phyloP scores from a whole-genome alignment of 2,329 filamentous ascomycete species.

The Cytospora schulzeri region DNA sequence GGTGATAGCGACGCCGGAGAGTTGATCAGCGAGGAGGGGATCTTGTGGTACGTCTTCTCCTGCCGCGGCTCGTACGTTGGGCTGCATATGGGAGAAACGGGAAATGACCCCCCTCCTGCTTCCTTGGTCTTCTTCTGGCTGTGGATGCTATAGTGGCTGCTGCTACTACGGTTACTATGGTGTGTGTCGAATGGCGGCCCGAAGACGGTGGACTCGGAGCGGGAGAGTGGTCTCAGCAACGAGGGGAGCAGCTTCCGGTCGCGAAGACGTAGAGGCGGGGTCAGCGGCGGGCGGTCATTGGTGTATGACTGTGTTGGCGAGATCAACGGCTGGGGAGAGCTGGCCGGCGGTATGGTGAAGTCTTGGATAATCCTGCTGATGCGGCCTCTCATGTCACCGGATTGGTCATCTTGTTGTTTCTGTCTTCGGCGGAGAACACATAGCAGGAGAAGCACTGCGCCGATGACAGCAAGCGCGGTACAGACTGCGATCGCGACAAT shows the following conservation, averaged over 20 bases:
- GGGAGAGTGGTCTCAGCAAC: slow-evolving; percentile 32
- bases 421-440: slow-evolving; percentile 42
- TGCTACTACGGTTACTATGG: slow-evolving; percentile 23
- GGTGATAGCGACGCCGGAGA: slow-evolving; percentile 9
- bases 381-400: slow-evolving; percentile 25
- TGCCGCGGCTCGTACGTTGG: slow-evolving; percentile 41
- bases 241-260: slow-evolving; percentile 49
- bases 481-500: slow-evolving; percentile 51
- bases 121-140: slow-evolving; percentile 20
- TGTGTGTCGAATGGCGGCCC: slow-evolving; percentile 16
- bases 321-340: slow-evolving; percentile 46
- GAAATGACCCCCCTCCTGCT: slow-evolving; percentile 34
- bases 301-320: slow-evolving; percentile 40
- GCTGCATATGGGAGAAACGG: slow-evolving; percentile 42
- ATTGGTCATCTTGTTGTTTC: slow-evolving; percentile 29
- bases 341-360: slow-evolving; percentile 32
- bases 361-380: slow-evolving; percentile 29
- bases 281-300: slow-evolving; percentile 37
- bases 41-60: slow-evolving; percentile 32
- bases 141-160: slow-evolving; percentile 18
- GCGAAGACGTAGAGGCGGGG: slow-evolving; percentile 51
- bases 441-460: slow-evolving; percentile 41
- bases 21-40: background rate
- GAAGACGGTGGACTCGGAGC: slow-evolving; percentile 25
- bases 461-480: slow-evolving; percentile 42